These are phyloP conservation scores for Sorghum bicolor DNA, from an alignment of 176 grass and related monocot species.

Conservation along the genomic window Sorghum_bicolor_NCBIv3 NC_012877.2:2613001-2613500, in stretches of 20 bases:
- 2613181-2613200: constrained; percentile 21
- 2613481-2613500: constrained; percentile 25
- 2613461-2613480: too few relatives aligned
- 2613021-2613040: not conserved
- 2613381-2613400: too few relatives aligned
- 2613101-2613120: not conserved
- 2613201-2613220: constrained; percentile 31
- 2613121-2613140: not conserved
- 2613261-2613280: constrained; percentile 27
- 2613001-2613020: not conserved
- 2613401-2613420: too few relatives aligned
- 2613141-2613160: not conserved
- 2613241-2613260: constrained; percentile 33
- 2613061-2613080: not conserved
- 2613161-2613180: constrained; percentile 20
- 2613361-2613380: too few relatives aligned
- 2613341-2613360: too few relatives aligned
- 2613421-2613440: too few relatives aligned
- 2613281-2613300: not conserved
- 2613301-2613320: too few relatives aligned
- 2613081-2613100: constrained; percentile 20
- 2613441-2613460: too few relatives aligned
- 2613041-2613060: not conserved
- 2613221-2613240: constrained; percentile 41
- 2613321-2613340: too few relatives aligned